Base-by-base conservation (phyloP, 202 grass and related monocot species). In the Brachypodium distachyon region DNA sequence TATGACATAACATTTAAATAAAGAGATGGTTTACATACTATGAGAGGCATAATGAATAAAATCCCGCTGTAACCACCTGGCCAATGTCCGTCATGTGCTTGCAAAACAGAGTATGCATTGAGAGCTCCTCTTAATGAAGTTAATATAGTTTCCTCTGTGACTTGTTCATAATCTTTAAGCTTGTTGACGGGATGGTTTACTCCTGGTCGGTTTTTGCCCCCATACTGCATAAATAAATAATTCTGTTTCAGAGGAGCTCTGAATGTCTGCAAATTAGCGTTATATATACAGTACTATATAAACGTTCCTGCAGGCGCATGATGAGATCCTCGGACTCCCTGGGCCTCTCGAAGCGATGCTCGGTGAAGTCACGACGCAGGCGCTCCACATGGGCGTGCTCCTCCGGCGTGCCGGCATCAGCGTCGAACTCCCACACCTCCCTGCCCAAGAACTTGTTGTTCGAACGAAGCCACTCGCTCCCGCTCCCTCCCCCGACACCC, bases 1-100 rank as follows among this genome's bases (percentile, higher is more conserved):
- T n/a, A n/a, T n/a, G n/a, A n/a, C n/a, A n/a, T n/a, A n/a, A n/a
- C n/a, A n/a, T n/a, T n/a, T n/a, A n/a, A n/a, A n/a, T n/a, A n/a
- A n/a, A n/a, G n/a, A n/a, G n/a, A n/a, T n/a, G n/a, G n/a, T n/a
- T n/a, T 37, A n/a, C 59, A 9, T 62, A 77, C 74, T 26, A 42
- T 14, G 31, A 59, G 7, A 9, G 66, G 66, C 44, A 81, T 70
- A 25, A 34, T 32, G 37, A 81, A 81, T 66, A 72, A 37, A 19
- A 58, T 34, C 1, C 51, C 78, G 23, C 33, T 58, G 28, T 14
- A 72, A 26, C 61, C 78, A 56, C 34, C 37, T 32, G 66, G 65
- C 78, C 78, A 81, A 34, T 72, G 78, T 5, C 78, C 78, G 26
- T 81, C 78, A 16, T 61, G 23, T 27, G 62, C 40, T 72, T 81